Evolutionary conservation across 345 rosid genomes (phyloP).

Genomic region (Trapa bicornis): DNA sequence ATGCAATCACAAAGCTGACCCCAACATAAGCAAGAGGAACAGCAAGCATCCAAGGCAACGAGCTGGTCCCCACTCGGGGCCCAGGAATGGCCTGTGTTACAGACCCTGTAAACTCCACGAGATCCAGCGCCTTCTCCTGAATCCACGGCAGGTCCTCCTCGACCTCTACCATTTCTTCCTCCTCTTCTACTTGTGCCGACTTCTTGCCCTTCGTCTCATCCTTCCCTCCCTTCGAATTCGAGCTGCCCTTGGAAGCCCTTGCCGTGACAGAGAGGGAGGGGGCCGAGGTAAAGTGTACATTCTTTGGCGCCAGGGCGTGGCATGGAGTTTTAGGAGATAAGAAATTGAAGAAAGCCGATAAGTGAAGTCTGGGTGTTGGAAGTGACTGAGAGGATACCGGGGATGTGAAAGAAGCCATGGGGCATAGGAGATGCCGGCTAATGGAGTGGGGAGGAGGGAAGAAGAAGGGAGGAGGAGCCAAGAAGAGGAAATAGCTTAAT

Average conservation of each 20-base stretch:
- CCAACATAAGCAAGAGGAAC: conserved; percentile 73
- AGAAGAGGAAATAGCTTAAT: not conserved
- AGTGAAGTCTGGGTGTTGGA: not conserved
- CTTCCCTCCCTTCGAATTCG: not conserved
- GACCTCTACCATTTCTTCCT: conserved; percentile 47
- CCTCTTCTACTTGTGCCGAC: conserved; percentile 12
- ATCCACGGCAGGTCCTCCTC: conserved; percentile 90
- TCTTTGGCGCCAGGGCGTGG: not conserved
- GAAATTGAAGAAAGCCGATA: not conserved
- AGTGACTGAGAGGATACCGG: not conserved
- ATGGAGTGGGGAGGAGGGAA: not conserved
- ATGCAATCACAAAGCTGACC: conserved; percentile 55
- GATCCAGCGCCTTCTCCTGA: conserved; percentile 83
- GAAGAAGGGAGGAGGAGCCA: not conserved
- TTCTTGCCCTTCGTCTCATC: not conserved
- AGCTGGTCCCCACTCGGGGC: conserved; percentile 79
- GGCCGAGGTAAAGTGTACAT: conserved; percentile 4
- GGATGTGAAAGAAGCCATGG: conserved; percentile 7
- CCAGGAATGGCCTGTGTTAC: conserved; percentile 92
- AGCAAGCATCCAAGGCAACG: conserved; percentile 89
- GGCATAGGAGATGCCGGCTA: not conserved
- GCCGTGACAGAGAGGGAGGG: not conserved
- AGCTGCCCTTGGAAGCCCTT: conserved; percentile 5
- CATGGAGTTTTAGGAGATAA: not conserved
- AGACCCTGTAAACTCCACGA: conserved; percentile 86